Evolutionary conservation across 208 protist species (phyloP), one percentile per base, ranked within the genome.

Genomic region (Leishmania lainsoni): DNA sequence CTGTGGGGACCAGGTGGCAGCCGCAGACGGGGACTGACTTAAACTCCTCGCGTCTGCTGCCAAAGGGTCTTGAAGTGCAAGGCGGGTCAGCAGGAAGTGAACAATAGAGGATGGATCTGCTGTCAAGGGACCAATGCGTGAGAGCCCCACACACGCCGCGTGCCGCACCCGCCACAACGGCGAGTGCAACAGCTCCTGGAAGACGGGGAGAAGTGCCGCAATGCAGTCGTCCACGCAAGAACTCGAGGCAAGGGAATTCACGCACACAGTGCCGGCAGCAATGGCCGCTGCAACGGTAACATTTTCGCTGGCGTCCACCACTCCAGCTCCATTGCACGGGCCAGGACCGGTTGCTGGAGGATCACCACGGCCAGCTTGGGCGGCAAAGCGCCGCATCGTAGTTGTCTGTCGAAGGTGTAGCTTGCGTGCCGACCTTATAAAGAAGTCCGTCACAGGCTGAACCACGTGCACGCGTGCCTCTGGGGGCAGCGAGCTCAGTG

Each of bases 71-170:
- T 48, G 59, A 1, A 52, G 70, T 29, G 70, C 9, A 29, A 85
- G 49, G 56, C 71, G 51, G 9, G 49, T 74, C 0, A 78, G 5
- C 4, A 85, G 66, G 0, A 85, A 14, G 35, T 80, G 71, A 20
- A 79, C 59, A 10, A 85, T 49, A 12, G 81, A 42, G 26, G 81
- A 22, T 20, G 81, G 81, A 69, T 85, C 76, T 22, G 76, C 39
- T 20, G 76, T 77, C 71, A 81, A 32, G 2, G 79, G 66, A 0
- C 86, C 90, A 6, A 94, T 45, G 52, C 85, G 81, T 17, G 90
- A 90, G 2, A 96, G 86, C 20, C 87, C 90, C 61, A 93, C 80
- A 74, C 89, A 93, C 26, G 90, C 90, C 10, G 81, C 89, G 76
- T 92, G 87, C 58, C 92, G 90, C 81, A 95, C 79, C 5, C 84